These are phyloP conservation scores for Dysphania ambrosioides DNA, from an alignment of 148 eudicot species.

Conservation along the genomic window DNA sequence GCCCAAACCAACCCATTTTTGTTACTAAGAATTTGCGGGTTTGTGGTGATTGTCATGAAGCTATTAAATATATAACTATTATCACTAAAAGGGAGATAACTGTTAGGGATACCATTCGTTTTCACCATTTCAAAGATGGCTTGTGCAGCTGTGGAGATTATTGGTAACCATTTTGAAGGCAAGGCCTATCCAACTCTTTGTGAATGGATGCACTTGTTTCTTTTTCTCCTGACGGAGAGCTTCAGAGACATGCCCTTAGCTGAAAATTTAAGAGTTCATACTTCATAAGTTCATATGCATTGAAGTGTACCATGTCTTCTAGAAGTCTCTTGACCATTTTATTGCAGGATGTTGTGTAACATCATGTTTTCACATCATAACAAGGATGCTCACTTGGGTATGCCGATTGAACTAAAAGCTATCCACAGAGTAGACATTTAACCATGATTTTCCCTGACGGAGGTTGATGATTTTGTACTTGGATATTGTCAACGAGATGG, in stretches of 20 bases:
- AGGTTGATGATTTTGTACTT: neutral
- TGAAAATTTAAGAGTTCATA: neutral
- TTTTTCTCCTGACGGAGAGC: neutral
- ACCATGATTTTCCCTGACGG: neutral
- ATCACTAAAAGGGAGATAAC: conserved; percentile 69
- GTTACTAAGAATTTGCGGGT: conserved; percentile 84
- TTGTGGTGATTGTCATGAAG: conserved; percentile 83
- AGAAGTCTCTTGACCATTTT: neutral
- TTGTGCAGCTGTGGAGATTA: conserved; percentile 76
- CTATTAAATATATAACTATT: conserved; percentile 57
- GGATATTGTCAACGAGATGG: too few relatives aligned
- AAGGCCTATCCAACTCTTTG: neutral
- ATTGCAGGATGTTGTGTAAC: neutral
- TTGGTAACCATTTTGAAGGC: conserved; percentile 43
- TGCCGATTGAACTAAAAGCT: neutral
- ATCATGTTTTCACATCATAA: neutral
- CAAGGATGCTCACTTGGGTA: neutral
- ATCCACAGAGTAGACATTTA: neutral
- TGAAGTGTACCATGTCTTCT: neutral
- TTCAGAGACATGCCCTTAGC: neutral
- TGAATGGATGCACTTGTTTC: neutral
- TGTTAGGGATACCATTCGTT: conserved; percentile 71
- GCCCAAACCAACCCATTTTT: conserved; percentile 51
- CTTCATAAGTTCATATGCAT: neutral
- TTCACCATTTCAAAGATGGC: conserved; percentile 84